A percentile compares a stretch with the other conserved stretches of the same genome.
Conservation (phyloP, 1,284 basidiomycete genomes). For the Thecaphora frezii region DNA sequence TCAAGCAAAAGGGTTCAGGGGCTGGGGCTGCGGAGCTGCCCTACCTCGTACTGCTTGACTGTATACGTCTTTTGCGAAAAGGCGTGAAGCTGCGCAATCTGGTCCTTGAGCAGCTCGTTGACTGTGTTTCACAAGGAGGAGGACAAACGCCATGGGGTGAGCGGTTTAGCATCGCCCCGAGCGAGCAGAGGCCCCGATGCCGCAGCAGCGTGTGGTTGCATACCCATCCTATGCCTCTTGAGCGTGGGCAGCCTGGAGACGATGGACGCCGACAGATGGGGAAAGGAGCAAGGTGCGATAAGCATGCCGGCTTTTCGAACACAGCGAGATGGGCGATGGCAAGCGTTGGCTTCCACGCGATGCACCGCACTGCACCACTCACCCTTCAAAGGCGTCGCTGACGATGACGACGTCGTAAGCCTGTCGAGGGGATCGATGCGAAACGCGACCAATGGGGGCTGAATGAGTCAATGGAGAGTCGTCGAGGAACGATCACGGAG, state of each 20-base stretch:
- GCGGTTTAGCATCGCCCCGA: neutral
- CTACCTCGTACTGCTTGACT: constrained; percentile 36
- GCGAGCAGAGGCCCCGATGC: too few relatives aligned
- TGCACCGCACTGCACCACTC: constrained; percentile 5
- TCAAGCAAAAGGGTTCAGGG: too few relatives aligned
- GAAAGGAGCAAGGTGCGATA: neutral
- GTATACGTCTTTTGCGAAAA: constrained; percentile 60
- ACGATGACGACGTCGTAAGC: constrained; percentile 58
- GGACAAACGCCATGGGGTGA: too few relatives aligned
- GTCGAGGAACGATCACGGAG: neutral
- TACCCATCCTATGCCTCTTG: constrained; percentile 52
- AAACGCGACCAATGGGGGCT: neutral
- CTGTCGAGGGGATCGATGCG: constrained; percentile 9
- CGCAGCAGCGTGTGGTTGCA: too few relatives aligned
- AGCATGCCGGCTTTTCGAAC: neutral
- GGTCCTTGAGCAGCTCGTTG: constrained; percentile 60
- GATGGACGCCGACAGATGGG: neutral
- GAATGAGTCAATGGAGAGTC: neutral
- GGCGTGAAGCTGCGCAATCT: constrained; percentile 61
- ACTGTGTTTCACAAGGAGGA: too few relatives aligned
- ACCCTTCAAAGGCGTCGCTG: constrained; percentile 49
- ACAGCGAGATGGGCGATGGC: too few relatives aligned
- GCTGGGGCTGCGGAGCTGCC: neutral
- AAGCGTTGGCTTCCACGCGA: too few relatives aligned
- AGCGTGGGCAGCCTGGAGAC: constrained; percentile 41